These are phyloP conservation scores for Penicillium atrosanguineum DNA, from an alignment of 495 filamentous ascomycete genomes.

Conservation along the genomic window DNA sequence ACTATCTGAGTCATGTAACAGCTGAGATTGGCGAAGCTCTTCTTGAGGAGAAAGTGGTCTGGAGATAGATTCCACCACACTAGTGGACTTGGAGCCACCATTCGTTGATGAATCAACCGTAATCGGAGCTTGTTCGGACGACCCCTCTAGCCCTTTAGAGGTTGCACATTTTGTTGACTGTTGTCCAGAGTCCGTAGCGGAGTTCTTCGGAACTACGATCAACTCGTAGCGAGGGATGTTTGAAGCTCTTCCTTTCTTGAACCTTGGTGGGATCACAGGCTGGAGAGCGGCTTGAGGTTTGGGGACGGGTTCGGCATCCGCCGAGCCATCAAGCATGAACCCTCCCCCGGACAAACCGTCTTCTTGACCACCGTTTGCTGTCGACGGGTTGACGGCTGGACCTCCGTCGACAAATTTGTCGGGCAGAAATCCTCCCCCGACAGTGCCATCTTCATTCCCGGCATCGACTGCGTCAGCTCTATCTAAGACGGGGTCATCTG, in stretches of 20 bases:
- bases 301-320: background rate
- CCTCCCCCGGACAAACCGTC: slow-evolving; percentile 2
- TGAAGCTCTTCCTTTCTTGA: background rate
- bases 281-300: background rate
- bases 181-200: background rate
- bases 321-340: slow-evolving; percentile 27
- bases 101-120: slow-evolving; percentile 25
- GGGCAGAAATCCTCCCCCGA: slow-evolving; percentile 22
- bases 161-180: background rate
- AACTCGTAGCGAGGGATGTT: slow-evolving; percentile 29
- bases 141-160: slow-evolving; percentile 9
- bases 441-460: background rate
- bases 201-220: slow-evolving; percentile 29
- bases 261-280: background rate
- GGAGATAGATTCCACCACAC: slow-evolving; percentile 26
- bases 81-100: slow-evolving; percentile 24
- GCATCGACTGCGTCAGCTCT: background rate
- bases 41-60: slow-evolving; percentile 16
- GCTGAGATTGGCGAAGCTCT: slow-evolving; percentile 6
- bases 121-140: slow-evolving; percentile 24
- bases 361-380: background rate
- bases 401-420: slow-evolving; percentile 11
- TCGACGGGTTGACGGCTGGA: background rate
- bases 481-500: slow-evolving; percentile 14
- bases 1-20: slow-evolving; percentile 27